Conservation (phyloP, 441 rosid species). For the Euphorbia schlechtendalii region DNA sequence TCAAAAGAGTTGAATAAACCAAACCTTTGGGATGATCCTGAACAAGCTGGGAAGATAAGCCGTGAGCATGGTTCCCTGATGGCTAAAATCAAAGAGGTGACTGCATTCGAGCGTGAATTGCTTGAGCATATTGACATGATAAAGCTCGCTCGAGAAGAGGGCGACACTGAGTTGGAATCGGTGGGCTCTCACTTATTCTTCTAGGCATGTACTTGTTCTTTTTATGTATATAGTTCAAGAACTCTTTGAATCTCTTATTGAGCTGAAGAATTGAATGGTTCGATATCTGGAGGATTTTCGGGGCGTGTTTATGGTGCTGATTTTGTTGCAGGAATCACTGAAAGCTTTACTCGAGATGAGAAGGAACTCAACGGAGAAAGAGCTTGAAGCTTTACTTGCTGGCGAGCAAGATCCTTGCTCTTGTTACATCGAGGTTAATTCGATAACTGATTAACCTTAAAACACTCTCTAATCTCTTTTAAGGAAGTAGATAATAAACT, state of each 20-base stretch:
- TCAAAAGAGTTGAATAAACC: conserved; percentile 67
- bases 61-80: conserved; percentile 80
- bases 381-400: conserved; percentile 85
- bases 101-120: conserved; percentile 62
- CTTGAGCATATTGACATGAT: conserved; percentile 96
- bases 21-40: conserved; percentile 86
- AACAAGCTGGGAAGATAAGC: conserved; percentile 79
- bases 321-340: conserved; percentile 57
- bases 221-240: conserved; percentile 9
- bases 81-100: conserved; percentile 73
- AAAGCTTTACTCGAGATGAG: conserved; percentile 71
- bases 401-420: conserved; percentile 74
- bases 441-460: conserved; percentile 7
- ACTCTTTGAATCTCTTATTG: neutral
- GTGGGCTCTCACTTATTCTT: conserved; percentile 65
- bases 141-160: conserved; percentile 86
- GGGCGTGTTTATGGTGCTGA: neutral
- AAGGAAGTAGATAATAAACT: neutral
- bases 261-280: conserved; percentile 3
- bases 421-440: conserved; percentile 75
- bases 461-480: neutral
- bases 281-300: neutral
- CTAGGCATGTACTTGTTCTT: conserved; percentile 60
- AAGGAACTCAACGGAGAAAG: conserved; percentile 71
- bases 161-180: conserved; percentile 84